These are phyloP conservation scores for Debaryomycetaceae sp. DNA, from an alignment of 1,139 yeast genomes.

Conservation along the genomic window DNA sequence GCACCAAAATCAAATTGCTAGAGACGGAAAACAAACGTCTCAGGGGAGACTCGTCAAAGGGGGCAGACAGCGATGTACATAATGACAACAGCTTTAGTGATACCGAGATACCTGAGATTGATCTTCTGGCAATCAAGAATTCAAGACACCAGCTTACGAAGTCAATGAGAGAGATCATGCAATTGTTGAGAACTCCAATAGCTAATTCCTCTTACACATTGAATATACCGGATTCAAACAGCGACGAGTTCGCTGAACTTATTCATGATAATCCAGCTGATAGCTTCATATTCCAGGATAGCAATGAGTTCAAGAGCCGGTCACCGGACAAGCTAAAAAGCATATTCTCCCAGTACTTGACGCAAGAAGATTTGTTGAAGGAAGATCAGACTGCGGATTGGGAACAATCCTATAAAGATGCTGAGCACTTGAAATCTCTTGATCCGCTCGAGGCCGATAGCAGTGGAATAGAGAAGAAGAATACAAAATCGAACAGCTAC, in stretches of 20 bases:
- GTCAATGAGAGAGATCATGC: constrained; percentile 42
- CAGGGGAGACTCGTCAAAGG: constrained; percentile 5
- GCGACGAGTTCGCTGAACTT: constrained; percentile 17
- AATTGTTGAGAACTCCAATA: constrained; percentile 36
- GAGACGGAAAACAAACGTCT: constrained; percentile 19
- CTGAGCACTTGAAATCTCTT: not conserved
- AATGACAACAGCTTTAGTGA: not conserved
- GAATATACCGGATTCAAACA: constrained; percentile 16
- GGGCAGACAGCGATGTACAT: not conserved
- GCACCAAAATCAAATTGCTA: constrained; percentile 24
- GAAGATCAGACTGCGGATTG: constrained; percentile 1
- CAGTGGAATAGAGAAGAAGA: not conserved
- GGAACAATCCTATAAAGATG: not conserved
- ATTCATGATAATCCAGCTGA: constrained; percentile 13
- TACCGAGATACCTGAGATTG: constrained; percentile 34
- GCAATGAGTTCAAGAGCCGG: not conserved
- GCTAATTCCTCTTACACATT: constrained; percentile 17
- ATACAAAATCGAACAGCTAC: not conserved
- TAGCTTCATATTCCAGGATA: constrained; percentile 11
- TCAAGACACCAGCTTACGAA: constrained; percentile 38
- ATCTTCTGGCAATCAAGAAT: constrained; percentile 34
- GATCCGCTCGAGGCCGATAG: not conserved
- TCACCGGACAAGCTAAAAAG: constrained; percentile 1
- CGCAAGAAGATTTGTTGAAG: constrained; percentile 1
- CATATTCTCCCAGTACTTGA: constrained; percentile 6